phyloP scores from a whole-genome alignment of 1,284 basidiomycete genomes.

The Cutaneotrichosporon spelunceum region DNA sequence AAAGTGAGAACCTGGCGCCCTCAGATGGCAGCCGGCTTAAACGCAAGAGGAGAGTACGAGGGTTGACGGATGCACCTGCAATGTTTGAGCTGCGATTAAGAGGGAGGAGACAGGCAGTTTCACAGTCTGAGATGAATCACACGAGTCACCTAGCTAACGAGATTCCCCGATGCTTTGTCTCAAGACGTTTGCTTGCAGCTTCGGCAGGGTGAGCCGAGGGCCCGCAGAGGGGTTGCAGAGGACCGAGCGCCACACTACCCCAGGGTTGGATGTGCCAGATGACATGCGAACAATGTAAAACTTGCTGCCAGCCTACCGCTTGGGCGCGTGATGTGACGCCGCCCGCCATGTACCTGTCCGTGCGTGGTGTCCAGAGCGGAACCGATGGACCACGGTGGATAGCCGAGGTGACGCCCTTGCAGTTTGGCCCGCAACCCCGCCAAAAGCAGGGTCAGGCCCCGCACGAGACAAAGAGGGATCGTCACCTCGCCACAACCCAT shows the following conservation, averaged over 20 bases:
- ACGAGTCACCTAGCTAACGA: neutral
- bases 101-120: neutral
- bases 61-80: neutral
- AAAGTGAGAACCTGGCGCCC: neutral
- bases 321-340: neutral
- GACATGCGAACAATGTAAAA: constrained; percentile 1
- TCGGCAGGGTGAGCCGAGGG: constrained; percentile 2
- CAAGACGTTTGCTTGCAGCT: neutral
- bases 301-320: neutral
- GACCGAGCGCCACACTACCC: neutral
- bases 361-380: neutral
- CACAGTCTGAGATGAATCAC: neutral
- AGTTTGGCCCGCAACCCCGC: neutral
- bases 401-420: neutral
- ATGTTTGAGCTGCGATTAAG: neutral
- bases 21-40: neutral
- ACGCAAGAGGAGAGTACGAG: neutral
- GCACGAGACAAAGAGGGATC: neutral
- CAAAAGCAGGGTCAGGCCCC: neutral
- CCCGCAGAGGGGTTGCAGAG: neutral
- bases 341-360: neutral
- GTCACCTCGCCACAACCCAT: constrained; percentile 26
- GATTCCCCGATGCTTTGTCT: constrained; percentile 1
- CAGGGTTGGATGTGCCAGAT: neutral
- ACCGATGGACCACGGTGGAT: neutral